Base-by-base conservation (phyloP, 2,329 filamentous ascomycete genomes). In the Colletotrichum camelliae region DNA sequence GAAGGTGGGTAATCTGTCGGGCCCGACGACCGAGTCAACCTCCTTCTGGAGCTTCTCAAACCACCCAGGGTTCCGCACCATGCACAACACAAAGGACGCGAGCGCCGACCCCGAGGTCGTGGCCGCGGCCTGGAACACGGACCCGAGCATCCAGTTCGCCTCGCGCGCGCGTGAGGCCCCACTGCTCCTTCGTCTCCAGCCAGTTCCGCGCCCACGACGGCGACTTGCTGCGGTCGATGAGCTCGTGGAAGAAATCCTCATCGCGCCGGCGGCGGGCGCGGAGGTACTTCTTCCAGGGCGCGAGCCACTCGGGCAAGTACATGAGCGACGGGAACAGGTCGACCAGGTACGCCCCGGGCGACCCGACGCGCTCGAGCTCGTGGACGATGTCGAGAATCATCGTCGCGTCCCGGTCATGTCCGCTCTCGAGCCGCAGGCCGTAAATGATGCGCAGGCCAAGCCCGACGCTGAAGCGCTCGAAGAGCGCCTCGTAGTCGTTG, bases 401-500 rank as follows among this genome's bases (percentile, higher is more conserved):
- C 5, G 78, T 77, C 7, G 84, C 78, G 48, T 81, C 72, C 1
- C 78, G 76, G 37, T 86, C 84, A 3, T 83, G 78, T 2, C 81
- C 84, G 3, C 81, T 84, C 27, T 80, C 78, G 16, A 86, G 80
- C 0, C 77, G 76, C 61, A 83, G 83, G 4, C 84, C 85, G 73
- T 84, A 87, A 4, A 80, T 83, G 29, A 87, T 78, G 5, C 86
- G 83, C 18, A 86, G 81, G 12, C 87, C 85, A 2, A 88, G 76
- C 4, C 85, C 84, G 1, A 84, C 81, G 9, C 85, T 82, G 74
- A 86, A 87, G 9, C 85, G 80, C 68, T 86, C 84, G 62, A 87
- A 83, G 55, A 82, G 82, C 15, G 78, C 80, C 33, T 86, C 83
- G 74, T 86, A 87, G 61, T 83, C 77, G 27, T 66, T 67, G 4